These are phyloP conservation scores for Laguncularia racemosa DNA, from an alignment of 345 rosid species.

Conservation along the genomic window DNA sequence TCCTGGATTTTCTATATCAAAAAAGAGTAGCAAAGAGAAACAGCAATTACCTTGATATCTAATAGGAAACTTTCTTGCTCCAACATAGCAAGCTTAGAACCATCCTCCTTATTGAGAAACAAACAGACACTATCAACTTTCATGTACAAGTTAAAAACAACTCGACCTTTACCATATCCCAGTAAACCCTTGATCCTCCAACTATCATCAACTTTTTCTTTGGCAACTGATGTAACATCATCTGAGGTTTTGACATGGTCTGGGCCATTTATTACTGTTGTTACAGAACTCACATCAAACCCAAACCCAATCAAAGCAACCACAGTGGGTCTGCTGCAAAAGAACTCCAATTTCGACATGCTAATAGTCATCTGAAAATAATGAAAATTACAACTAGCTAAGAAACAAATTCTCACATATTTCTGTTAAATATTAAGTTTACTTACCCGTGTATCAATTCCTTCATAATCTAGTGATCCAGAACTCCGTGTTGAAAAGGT, in stretches of 20 bases:
- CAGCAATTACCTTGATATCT: constrained; percentile 68
- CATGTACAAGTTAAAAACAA: constrained; percentile 78
- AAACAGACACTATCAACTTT: constrained; percentile 84
- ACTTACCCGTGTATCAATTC: constrained; percentile 83
- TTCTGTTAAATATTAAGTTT: constrained; percentile 13
- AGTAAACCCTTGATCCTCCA: constrained; percentile 78
- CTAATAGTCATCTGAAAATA: constrained; percentile 84
- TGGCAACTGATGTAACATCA: constrained; percentile 37
- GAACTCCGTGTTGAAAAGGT: constrained; percentile 65
- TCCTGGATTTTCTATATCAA: background rate
- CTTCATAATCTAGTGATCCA: constrained; percentile 78
- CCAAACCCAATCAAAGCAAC: constrained; percentile 97
- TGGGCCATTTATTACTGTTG: constrained; percentile 21
- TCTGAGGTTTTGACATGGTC: constrained; percentile 26
- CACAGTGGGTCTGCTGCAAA: constrained; percentile 89
- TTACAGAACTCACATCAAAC: constrained; percentile 52
- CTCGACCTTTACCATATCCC: constrained; percentile 94
- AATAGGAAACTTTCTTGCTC: constrained; percentile 89
- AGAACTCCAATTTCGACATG: constrained; percentile 94
- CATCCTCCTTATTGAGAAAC: constrained; percentile 94
- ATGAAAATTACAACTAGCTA: constrained; percentile 7
- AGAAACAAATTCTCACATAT: constrained; percentile 7
- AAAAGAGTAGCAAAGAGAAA: background rate
- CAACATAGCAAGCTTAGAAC: constrained; percentile 90
- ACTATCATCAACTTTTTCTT: constrained; percentile 62